Conservation (phyloP, 345 rosid species). For the Populus deltoides region DNA sequence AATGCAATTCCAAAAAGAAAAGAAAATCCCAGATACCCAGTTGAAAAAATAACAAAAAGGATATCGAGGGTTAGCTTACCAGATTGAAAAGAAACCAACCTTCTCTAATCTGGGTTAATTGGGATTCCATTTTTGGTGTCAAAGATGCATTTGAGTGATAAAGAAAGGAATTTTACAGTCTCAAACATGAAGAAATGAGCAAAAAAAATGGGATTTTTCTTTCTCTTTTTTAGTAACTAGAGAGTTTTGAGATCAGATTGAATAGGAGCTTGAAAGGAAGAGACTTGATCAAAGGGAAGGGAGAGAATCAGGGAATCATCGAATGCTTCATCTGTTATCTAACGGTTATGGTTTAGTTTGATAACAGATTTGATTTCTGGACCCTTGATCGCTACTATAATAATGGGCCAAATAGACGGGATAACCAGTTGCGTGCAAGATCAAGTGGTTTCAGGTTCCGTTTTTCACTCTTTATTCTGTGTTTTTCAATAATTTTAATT, state of each 20-base stretch:
- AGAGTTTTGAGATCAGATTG: neutral
- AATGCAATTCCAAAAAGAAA: neutral
- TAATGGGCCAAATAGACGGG: neutral
- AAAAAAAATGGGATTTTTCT: neutral
- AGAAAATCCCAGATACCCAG: neutral
- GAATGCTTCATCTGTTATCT: neutral
- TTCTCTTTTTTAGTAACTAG: neutral
- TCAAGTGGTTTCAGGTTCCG: too few relatives aligned
- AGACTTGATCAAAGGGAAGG: neutral
- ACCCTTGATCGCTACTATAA: neutral
- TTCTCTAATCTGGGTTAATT: constrained; percentile 4
- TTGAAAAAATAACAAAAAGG: neutral
- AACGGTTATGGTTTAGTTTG: neutral
- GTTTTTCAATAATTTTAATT: too few relatives aligned
- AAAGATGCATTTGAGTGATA: neutral
- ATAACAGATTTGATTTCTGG: neutral
- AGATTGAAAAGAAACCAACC: neutral
- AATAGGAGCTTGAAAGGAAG: neutral
- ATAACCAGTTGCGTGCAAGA: too few relatives aligned
- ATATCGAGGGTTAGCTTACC: constrained; percentile 8
- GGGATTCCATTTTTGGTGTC: neutral
- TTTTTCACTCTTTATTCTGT: too few relatives aligned
- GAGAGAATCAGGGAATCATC: neutral
- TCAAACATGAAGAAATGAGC: neutral
- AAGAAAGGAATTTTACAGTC: neutral